phyloP scores from a whole-genome alignment of 2,329 filamentous ascomycete species.

The Mycogone perniciosa region DNA sequence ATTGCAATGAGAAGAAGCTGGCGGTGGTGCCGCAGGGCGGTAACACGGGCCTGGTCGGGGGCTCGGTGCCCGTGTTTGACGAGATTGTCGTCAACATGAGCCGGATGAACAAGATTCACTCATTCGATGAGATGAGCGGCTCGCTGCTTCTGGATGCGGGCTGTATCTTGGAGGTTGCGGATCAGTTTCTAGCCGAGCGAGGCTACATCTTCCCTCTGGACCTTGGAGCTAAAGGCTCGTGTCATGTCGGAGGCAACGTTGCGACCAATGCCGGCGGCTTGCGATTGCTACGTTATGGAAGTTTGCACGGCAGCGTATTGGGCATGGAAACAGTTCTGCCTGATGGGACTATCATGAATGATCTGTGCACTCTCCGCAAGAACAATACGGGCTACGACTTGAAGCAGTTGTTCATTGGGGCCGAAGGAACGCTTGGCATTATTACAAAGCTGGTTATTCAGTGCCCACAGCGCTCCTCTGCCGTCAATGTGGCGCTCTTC shows the following conservation, averaged over 20 bases:
- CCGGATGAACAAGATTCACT: slow-evolving; percentile 85
- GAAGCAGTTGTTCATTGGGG: slow-evolving; percentile 94
- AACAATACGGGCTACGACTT: slow-evolving; percentile 99
- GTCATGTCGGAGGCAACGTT: slow-evolving; percentile 92
- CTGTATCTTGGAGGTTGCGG: slow-evolving; percentile 81
- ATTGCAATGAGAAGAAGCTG: slow-evolving; percentile 89
- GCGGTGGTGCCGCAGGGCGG: slow-evolving; percentile 96
- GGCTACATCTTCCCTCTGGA: slow-evolving; percentile 92
- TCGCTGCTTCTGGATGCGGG: slow-evolving; percentile 87
- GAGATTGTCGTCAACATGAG: slow-evolving; percentile 91
- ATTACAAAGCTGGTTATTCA: slow-evolving; percentile 86
- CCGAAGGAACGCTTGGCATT: slow-evolving; percentile 89
- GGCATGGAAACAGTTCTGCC: slow-evolving; percentile 91
- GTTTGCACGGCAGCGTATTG: slow-evolving; percentile 85
- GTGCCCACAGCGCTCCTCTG: slow-evolving; percentile 79
- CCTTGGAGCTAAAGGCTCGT: slow-evolving; percentile 95
- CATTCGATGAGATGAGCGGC: slow-evolving; percentile 89
- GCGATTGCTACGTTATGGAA: slow-evolving; percentile 84
- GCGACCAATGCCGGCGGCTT: slow-evolving; percentile 93
- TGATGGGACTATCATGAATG: slow-evolving; percentile 86
- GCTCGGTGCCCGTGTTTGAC: slow-evolving; percentile 94
- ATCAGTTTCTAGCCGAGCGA: slow-evolving; percentile 75
- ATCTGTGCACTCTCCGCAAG: slow-evolving; percentile 82
- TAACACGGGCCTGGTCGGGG: slow-evolving; percentile 92
- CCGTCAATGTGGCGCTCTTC: slow-evolving; percentile 92